Evolutionary conservation across 2,329 filamentous ascomycete genomes (phyloP), one percentile per base, ranked within the genome.

Genomic region (Aspergillus sojae): DNA sequence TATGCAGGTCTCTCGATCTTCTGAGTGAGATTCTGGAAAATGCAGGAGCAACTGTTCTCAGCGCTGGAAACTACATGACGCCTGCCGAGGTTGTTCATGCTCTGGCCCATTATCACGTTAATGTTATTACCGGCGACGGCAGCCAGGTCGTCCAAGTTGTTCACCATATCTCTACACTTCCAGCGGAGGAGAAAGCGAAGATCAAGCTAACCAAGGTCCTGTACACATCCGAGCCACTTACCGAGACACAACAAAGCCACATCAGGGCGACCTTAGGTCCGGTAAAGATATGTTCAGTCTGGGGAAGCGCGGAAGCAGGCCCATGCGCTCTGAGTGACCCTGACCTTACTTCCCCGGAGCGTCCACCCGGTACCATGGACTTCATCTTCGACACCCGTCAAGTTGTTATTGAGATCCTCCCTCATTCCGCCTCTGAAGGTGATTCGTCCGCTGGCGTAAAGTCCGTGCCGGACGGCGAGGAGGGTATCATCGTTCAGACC

Each of bases 191-290:
- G 0, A 60, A 62, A 5, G 14, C 52, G 1, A 9, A 16, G 0
- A 68, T 83, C 43, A 71, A 65, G 1, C 46, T 83, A 0, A 60
- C 73, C 14, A 83, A 83, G 64, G 70, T 83, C 0, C 73, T 83
- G 3, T 83, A 83, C 61, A 82, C 81, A 0, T 83, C 81, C 0
- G 81, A 84, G 36, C 66, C 73, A 0, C 67, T 84, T 26, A 79
- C 74, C 0, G 6, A 53, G 0, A 57, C 72, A 0, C 80, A 83
- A 41, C 71, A 72, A 26, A 62, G 57, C 0, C 74, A 76, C 14
- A 73, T 83, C 1, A 41, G 41, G 3, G 60, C 67, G 0, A 70
- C 77, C 0, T 62, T 83, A 0, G 75, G 72, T 0, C 62, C 70
- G 0, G 66, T 81, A 11, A 70, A 71, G 7, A 78, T 83, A 23